Base-by-base conservation (phyloP, 208 protist species). In the Acanthamoeba triangularis region DNA sequence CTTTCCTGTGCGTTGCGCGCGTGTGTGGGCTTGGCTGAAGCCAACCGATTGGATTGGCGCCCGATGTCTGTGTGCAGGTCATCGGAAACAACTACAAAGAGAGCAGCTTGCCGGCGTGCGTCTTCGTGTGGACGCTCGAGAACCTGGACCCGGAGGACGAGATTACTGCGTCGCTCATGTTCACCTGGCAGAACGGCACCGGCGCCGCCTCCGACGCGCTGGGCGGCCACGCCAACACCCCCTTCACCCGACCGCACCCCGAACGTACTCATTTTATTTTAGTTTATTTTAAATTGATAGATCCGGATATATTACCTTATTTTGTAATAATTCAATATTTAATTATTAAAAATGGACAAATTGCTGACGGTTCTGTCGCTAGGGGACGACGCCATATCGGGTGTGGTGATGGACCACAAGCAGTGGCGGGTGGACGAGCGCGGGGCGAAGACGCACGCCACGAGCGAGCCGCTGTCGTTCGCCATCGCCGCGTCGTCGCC, bases 41-140 rank as follows among this genome's bases (percentile, higher is more conserved):
- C 72, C 20, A 14, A n/a, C 4, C 23, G 44, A 76, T 30, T 5
- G 49, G 8, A 54, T 16, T 54, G 49, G 11, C 52, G 52, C 52
- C 52, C 52, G 1, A 7, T 56, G 52, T 18, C 2, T 18, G 52
- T 18, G 16, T 56, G 6, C 47, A 94, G 90, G 90, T 98, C 1
- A 96, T 97, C 13, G 82, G 96, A 11, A 28, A 98, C 52, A 98
- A 98, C 76, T 98, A 98, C 52, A 6, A 93, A 87, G 97, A 98
- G 41, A 95, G 94, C 35, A 95, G 76, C 4, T 96, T 96, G 94
- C 97, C 97, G 35, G 65, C 33, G 47, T 85, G 67, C 41, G 87
- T 95, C 14, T 98, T 97, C 47, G 93, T 95, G 47, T 98, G 97
- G 96, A 97, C 96, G 56, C 90, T 98, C 41, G 80, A 95, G n/a